These are phyloP conservation scores for Samsoniella hepiali DNA, from an alignment of 2,329 filamentous ascomycete species.

Conservation along the genomic window DNA sequence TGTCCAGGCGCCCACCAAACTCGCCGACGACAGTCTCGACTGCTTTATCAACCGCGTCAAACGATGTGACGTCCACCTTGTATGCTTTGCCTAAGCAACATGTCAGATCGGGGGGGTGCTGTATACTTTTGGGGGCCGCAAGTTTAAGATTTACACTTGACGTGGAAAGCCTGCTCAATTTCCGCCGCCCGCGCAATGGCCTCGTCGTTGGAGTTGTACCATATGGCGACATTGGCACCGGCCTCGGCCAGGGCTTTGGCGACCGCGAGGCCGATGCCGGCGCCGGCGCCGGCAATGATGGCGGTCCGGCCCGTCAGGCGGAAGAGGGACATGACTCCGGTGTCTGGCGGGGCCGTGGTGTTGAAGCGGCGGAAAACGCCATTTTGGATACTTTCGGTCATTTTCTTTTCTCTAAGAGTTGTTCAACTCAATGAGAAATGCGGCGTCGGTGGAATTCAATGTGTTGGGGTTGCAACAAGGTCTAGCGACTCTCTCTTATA, in stretches of 20 bases:
- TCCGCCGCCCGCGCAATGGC: slow-evolving; percentile 59
- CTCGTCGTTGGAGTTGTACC: slow-evolving; percentile 68
- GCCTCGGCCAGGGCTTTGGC: slow-evolving; percentile 65
- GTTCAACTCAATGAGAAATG: not conserved
- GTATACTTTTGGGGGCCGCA: too few species aligned
- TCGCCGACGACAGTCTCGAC: slow-evolving; percentile 57
- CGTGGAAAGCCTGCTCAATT: slow-evolving; percentile 62
- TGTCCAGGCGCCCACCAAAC: slow-evolving; percentile 70
- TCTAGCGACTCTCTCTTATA: too few species aligned
- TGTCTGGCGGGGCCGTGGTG: not conserved
- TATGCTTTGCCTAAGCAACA: slow-evolving; percentile 53
- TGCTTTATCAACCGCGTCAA: slow-evolving; percentile 48
- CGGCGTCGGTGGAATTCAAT: too few species aligned
- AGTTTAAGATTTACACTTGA: slow-evolving; percentile 56
- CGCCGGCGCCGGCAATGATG: slow-evolving; percentile 64
- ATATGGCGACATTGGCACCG: slow-evolving; percentile 68
- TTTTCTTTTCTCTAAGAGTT: not conserved
- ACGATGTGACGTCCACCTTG: slow-evolving; percentile 57
- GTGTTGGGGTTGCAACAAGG: too few species aligned
- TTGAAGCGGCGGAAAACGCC: slow-evolving; percentile 12
- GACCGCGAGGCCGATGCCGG: slow-evolving; percentile 64
- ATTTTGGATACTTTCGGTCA: not conserved
- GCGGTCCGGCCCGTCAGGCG: slow-evolving; percentile 68
- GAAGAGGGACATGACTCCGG: slow-evolving; percentile 45
- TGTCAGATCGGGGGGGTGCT: too few species aligned